Percentiles rank a stretch among this genome's conserved stretches.
Conservation (phyloP, 768 basidiomycete species). For the Tricholomella constricta region DNA sequence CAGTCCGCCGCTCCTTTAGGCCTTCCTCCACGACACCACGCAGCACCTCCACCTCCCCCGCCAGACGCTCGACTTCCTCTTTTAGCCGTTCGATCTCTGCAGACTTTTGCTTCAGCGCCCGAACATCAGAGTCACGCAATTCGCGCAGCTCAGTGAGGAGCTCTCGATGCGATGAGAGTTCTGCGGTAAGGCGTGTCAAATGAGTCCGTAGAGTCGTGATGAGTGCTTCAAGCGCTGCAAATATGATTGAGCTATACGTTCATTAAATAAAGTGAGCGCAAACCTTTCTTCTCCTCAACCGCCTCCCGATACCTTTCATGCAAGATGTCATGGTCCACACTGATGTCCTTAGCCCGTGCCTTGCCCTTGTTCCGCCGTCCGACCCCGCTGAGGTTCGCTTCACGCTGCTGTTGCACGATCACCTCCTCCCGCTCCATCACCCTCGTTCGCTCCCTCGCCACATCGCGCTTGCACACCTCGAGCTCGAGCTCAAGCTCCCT, state of each 20-base stretch:
- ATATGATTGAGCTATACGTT: constrained; percentile 24
- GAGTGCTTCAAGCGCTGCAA: constrained; percentile 76
- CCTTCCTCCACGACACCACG: constrained; percentile 86
- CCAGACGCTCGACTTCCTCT: constrained; percentile 78
- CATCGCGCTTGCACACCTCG: constrained; percentile 81
- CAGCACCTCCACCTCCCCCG: constrained; percentile 85
- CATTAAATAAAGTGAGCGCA: constrained; percentile 10
- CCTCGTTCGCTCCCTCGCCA: constrained; percentile 66
- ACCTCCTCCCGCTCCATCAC: constrained; percentile 59
- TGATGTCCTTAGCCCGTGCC: constrained; percentile 30
- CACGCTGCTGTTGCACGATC: constrained; percentile 35
- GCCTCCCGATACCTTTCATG: constrained; percentile 67
- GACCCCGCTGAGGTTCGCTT: constrained; percentile 24
- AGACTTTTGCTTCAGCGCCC: constrained; percentile 57
- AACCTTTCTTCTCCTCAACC: constrained; percentile 90
- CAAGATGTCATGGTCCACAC: constrained; percentile 38
- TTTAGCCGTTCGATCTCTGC: constrained; percentile 68
- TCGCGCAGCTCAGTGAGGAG: constrained; percentile 66
- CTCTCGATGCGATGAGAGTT: constrained; percentile 75
- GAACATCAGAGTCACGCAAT: constrained; percentile 63
- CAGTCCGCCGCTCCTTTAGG: constrained; percentile 66
- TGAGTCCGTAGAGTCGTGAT: constrained; percentile 74
- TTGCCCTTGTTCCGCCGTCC: constrained; percentile 40
- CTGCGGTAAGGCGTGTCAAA: constrained; percentile 73
- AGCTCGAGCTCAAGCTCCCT: constrained; percentile 85